These are phyloP conservation scores for Candida mesenterica DNA, from an alignment of 1,139 yeast genomes.

Conservation along the genomic window DNA sequence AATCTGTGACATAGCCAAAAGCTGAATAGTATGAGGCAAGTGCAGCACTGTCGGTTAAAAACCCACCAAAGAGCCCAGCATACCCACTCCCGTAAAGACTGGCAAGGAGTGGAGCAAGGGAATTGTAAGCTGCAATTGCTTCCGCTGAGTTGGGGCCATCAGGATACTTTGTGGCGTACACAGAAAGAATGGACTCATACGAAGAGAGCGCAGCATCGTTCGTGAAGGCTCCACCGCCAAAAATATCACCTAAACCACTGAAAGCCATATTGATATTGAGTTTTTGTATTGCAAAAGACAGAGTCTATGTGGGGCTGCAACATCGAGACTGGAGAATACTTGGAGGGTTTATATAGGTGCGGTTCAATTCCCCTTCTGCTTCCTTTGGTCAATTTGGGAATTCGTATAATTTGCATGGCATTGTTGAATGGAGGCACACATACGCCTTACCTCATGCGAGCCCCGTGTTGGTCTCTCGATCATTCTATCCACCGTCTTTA, in stretches of 20 bases:
- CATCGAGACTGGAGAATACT: no score
- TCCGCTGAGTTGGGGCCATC: background rate
- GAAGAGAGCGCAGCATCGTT: conserved; percentile 8
- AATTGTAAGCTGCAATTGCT: background rate
- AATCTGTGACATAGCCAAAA: background rate
- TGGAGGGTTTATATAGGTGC: no score
- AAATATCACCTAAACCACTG: conserved; percentile 20
- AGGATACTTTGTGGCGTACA: background rate
- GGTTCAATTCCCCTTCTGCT: no score
- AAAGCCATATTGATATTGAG: no score
- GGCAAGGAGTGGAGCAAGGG: background rate
- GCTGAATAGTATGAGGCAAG: background rate
- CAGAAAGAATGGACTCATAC: background rate
- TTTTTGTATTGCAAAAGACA: no score
- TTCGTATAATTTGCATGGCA: no score
- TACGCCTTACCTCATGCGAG: no score
- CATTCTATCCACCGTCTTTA: no score
- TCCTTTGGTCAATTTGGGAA: no score
- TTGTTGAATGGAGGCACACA: no score
- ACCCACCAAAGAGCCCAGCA: background rate
- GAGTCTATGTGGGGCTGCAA: no score
- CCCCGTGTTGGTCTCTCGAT: no score
- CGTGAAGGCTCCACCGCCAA: conserved; percentile 12
- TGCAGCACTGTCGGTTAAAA: background rate
- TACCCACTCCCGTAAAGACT: background rate